Evolutionary conservation across 1,284 basidiomycete genomes (phyloP).

Genomic region (Retiboletus flavoniger): DNA sequence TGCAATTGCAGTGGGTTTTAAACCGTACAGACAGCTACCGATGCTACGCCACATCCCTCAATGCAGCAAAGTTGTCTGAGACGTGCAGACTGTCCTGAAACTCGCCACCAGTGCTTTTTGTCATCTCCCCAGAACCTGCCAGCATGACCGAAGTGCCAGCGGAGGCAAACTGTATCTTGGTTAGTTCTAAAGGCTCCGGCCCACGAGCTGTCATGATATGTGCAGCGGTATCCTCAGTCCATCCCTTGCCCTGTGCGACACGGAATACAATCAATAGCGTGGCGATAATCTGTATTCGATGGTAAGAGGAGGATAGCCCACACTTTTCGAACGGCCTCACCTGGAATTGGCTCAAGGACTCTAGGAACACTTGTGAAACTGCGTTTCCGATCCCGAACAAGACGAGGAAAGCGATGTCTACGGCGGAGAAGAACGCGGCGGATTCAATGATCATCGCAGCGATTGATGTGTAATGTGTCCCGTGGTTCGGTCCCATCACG

Average conservation of each 20-base stretch:
- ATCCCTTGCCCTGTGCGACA: conserved; percentile 26
- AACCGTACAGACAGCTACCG: not conserved
- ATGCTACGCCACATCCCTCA: not conserved
- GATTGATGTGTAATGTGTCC: conserved; percentile 20
- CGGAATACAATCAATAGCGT: conserved; percentile 25
- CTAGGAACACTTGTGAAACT: conserved; percentile 13
- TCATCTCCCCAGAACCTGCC: not conserved
- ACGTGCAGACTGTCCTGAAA: not conserved
- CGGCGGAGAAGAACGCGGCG: conserved; percentile 18
- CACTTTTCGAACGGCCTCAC: conserved; percentile 1
- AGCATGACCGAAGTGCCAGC: not conserved
- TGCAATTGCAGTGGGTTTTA: not conserved
- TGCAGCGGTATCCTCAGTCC: conserved; percentile 13
- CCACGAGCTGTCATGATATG: not conserved
- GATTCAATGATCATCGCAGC: conserved; percentile 27
- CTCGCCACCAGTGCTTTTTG: not conserved
- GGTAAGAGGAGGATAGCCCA: not conserved
- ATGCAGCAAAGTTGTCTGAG: too few relatives aligned
- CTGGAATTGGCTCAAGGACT: conserved; percentile 22
- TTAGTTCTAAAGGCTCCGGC: not conserved
- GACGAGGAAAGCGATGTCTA: conserved; percentile 15
- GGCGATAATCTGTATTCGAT: conserved; percentile 13
- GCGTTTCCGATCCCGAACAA: conserved; percentile 14
- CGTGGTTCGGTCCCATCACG: conserved; percentile 13
- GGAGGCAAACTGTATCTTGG: not conserved